These are phyloP conservation scores for Penicillium diatomitis DNA, from an alignment of 495 filamentous ascomycete species.

Conservation along the genomic window DNA sequence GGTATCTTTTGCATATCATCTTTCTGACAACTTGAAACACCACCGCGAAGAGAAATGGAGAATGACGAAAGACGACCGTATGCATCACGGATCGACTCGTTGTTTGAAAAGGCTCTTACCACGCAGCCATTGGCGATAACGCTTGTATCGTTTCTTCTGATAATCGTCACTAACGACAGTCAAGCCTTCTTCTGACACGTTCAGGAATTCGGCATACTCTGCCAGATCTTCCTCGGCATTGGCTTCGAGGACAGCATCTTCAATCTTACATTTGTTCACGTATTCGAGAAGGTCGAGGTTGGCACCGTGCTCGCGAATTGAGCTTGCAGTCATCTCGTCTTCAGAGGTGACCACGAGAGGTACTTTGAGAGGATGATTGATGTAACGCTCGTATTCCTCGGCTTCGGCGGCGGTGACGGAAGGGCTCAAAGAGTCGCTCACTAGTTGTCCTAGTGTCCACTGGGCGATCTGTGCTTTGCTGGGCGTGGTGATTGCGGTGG, in stretches of 20 bases:
- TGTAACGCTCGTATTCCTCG: conserved; percentile 83
- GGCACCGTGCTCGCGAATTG: conserved; percentile 30
- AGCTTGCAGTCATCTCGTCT: conserved; percentile 36
- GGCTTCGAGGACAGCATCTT: conserved; percentile 23
- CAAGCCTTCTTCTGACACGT: conserved; percentile 69
- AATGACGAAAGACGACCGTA: no score
- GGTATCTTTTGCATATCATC: conserved; percentile 14
- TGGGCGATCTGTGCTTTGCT: conserved; percentile 64
- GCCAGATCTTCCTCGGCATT: conserved; percentile 58
- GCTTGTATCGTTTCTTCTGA: conserved; percentile 87
- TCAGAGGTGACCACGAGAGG: conserved; percentile 79
- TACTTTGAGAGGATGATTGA: conserved; percentile 80
- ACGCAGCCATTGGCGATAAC: conserved; percentile 86
- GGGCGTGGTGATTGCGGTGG: conserved; percentile 13
- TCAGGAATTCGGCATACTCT: conserved; percentile 67
- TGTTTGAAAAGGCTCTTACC: conserved; percentile 94
- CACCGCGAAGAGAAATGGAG: no score
- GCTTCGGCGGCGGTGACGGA: conserved; percentile 63
- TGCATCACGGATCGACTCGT: conserved; percentile 50
- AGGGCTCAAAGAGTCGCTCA: conserved; percentile 70
- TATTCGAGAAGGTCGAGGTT: conserved; percentile 69
- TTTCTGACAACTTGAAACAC: no score
- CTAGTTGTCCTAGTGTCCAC: conserved; percentile 80
- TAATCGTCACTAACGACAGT: conserved; percentile 80
- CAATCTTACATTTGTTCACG: conserved; percentile 43